A percentile compares a stretch with the other conserved stretches of the same genome.
Conservation (phyloP, 768 basidiomycete genomes). For the Tephrocybe sp. region DNA sequence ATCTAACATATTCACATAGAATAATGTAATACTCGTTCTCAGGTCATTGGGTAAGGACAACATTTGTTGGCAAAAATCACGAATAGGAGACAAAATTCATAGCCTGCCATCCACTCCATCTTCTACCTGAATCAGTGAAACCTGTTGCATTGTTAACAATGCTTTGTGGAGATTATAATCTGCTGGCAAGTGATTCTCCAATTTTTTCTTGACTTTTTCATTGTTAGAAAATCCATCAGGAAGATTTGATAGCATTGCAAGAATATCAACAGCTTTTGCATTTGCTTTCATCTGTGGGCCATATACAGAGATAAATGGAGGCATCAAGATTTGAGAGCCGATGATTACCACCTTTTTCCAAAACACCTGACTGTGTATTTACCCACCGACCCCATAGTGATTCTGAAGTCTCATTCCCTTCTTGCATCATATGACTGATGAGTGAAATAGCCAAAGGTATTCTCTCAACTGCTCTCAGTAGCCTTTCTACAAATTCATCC, state of each 20-base stretch:
- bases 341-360: neutral
- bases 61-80: neutral
- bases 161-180: neutral
- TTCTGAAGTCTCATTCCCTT: conserved; percentile 19
- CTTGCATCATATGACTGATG: conserved; percentile 17
- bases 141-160: neutral
- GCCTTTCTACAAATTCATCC: neutral
- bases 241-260: neutral
- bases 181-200: neutral
- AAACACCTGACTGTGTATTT: neutral
- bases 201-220: neutral
- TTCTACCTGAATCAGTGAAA: neutral
- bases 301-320: conserved; percentile 12
- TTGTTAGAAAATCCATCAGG: neutral
- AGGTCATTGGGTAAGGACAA: neutral
- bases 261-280: neutral
- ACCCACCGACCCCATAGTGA: conserved; percentile 17
- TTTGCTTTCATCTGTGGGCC: neutral
- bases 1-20: neutral
- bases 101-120: neutral
- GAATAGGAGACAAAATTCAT: neutral
- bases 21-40: neutral
- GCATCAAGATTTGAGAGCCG: conserved; percentile 17
- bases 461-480: neutral
- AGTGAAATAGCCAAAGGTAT: conserved; percentile 12